A percentile compares a stretch with the other conserved stretches of the same genome.
Evolutionary conservation across 108 stramenopile genomes (phyloP).

Genomic region (Stephanodiscus minutulus): DNA sequence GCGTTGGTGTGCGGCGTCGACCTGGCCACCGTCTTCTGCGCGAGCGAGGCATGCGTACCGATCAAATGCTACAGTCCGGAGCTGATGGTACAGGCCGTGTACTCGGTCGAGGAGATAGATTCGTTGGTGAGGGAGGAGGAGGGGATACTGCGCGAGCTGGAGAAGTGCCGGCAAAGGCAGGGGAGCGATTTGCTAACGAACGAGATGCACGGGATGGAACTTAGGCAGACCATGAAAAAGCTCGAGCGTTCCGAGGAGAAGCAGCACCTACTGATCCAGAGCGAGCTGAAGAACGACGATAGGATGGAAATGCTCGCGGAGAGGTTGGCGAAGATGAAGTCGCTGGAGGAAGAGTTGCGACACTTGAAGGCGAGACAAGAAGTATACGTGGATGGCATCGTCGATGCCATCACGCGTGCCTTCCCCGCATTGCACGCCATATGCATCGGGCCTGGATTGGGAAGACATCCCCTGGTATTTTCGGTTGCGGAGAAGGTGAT

Average conservation of each 20-base stretch:
- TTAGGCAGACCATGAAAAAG: slow-evolving; percentile 2
- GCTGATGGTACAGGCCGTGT: slow-evolving; percentile 90
- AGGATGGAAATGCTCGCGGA: slow-evolving; percentile 21
- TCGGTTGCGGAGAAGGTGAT: slow-evolving; percentile 65
- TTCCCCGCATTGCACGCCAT: slow-evolving; percentile 76
- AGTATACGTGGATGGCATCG: slow-evolving; percentile 43
- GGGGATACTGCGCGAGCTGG: slow-evolving; percentile 17
- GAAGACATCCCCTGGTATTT: slow-evolving; percentile 77
- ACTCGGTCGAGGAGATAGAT: slow-evolving; percentile 67
- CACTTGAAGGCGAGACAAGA: slow-evolving; percentile 12
- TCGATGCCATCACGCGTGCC: slow-evolving; percentile 46
- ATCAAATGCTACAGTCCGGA: slow-evolving; percentile 94
- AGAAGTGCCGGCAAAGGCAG: slow-evolving; percentile 12
- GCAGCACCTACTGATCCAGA: slow-evolving; percentile 9
- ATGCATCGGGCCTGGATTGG: slow-evolving; percentile 96
- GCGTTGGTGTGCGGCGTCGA: slow-evolving; percentile 92
- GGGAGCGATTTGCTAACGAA: slow-evolving; percentile 7
- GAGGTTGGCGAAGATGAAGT: slow-evolving; percentile 22
- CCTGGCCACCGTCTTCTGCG: slow-evolving; percentile 92
- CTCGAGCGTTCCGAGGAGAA: slow-evolving; percentile 2
- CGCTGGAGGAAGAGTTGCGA: slow-evolving; percentile 15
- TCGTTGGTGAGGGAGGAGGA: slow-evolving; percentile 6
- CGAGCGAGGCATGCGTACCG: slow-evolving; percentile 87
- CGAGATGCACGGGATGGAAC: neutral
- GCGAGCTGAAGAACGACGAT: slow-evolving; percentile 19